Percentiles rank a stretch among this genome's conserved stretches.
phyloP scores from a whole-genome alignment of 2,329 filamentous ascomycete genomes.

The Trichoderma sp. region DNA sequence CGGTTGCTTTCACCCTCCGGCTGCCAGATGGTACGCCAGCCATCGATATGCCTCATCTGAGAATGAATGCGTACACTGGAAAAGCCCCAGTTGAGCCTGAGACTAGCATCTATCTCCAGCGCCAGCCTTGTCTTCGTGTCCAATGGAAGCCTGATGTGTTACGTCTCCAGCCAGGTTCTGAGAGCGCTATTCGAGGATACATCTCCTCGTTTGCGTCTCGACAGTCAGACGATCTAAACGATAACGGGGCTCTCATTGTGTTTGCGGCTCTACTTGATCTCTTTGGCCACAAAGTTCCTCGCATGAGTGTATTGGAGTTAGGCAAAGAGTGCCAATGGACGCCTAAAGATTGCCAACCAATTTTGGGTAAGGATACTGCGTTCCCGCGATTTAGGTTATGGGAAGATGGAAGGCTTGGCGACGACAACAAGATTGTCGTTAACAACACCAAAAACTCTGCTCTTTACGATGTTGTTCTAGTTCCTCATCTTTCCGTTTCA shows the following conservation, averaged over 20 bases:
- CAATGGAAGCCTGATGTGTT: slow-evolving; percentile 12
- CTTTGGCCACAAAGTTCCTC: slow-evolving; percentile 5
- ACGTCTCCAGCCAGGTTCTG: neutral
- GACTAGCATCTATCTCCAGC: slow-evolving; percentile 7
- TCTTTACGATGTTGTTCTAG: neutral
- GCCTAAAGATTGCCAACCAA: neutral
- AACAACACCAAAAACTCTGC: neutral
- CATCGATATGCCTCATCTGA: neutral
- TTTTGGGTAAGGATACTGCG: slow-evolving; percentile 7
- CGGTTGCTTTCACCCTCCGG: neutral
- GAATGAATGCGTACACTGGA: slow-evolving; percentile 5
- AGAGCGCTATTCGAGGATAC: neutral
- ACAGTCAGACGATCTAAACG: slow-evolving; percentile 9
- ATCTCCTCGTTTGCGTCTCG: neutral
- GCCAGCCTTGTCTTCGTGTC: neutral
- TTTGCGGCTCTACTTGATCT: neutral
- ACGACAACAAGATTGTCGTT: neutral
- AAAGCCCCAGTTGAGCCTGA: slow-evolving; percentile 6
- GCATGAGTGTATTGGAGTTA: slow-evolving; percentile 11
- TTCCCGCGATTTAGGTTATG: neutral
- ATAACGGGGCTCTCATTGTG: neutral
- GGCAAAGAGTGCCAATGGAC: neutral
- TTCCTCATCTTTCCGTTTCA: slow-evolving; percentile 2
- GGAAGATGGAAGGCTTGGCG: neutral
- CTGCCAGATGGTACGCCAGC: neutral